phyloP scores from a whole-genome alignment of 305 asterid genomes.

The Fraxinus paxiana region DNA sequence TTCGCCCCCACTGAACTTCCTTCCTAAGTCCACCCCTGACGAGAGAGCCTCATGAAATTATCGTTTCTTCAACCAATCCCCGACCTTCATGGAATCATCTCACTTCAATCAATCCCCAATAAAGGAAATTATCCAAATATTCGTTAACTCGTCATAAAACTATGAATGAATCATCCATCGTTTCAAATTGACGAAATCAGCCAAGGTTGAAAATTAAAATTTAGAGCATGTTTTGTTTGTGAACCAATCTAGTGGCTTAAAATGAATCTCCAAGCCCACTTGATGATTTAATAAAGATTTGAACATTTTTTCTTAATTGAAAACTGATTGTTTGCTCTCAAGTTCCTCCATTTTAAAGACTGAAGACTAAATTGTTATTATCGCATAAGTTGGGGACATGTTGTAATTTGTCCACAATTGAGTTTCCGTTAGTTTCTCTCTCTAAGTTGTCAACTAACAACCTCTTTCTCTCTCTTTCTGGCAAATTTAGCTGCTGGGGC shows the following conservation, averaged over 20 bases:
- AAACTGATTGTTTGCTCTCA: not conserved
- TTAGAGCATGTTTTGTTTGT: not conserved
- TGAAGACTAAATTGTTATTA: not conserved
- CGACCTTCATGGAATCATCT: not conserved
- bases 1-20: no score
- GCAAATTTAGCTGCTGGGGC: slow-evolving; percentile 13
- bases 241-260: not conserved
- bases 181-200: not conserved
- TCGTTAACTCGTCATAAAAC: not conserved
- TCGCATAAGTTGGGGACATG: not conserved
- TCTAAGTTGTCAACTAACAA: not conserved
- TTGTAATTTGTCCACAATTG: not conserved
- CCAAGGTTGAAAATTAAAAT: not conserved
- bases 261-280: not conserved
- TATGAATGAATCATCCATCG: not conserved
- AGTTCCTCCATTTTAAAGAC: not conserved
- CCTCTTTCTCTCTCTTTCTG: not conserved
- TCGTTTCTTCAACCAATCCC: not conserved
- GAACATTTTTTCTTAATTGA: not conserved
- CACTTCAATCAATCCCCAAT: not conserved
- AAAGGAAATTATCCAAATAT: not conserved
- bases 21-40: no score
- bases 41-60: not conserved
- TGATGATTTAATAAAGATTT: not conserved
- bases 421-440: slow-evolving; percentile 24